Base-by-base conservation (phyloP, 139 green algal genomes). In the Asterochloris sp. region DNA sequence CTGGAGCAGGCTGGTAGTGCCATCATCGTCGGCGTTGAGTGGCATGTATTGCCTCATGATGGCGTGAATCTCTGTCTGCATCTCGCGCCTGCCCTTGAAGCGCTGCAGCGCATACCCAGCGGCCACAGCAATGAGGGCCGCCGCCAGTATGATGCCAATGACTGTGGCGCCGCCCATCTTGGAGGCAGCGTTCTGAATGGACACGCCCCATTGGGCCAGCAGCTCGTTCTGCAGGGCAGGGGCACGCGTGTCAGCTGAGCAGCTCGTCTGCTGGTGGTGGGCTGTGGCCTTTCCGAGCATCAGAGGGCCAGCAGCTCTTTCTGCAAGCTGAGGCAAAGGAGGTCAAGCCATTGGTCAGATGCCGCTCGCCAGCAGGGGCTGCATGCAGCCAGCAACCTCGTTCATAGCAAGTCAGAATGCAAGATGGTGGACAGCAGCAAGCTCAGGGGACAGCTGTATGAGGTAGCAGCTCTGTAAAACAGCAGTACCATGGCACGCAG, bases 31-130 rank as follows among this genome's bases (percentile, higher is more conserved):
- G 38, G 38, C 38, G 6, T 54, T 54, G 4, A 54, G 38, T 10
- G 38, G 38, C 38, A 54, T 54, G 38, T 54, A 54, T 54, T 54
- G 38, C 38, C 38, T 54, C 85, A 90, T 86, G 74, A 87, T 87
- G 12, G 73, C 81, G 16, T 79, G 68, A 27, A 89, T 85, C 67
- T 90, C 83, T 10, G 16, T 68, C 38, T 88, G 74, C 86, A 89
- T 87, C 47, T 81, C 73, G 10, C 78, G 76, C 6, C 80, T 69
- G 27, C 84, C 63, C 13, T 74, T 62, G 80, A 82, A 82, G 62
- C 77, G 80, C 60, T 90, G 83, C 62, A 76, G 78, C 54, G 82
- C 82, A 38, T 85, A 62, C 11, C 83, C 85, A 12, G 74, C 85
- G 27, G 80, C 80, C 24, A 83, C 26, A 8, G 82, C 76, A 12